These are phyloP conservation scores for Saturnispora besseyi DNA, from an alignment of 805 yeast genomes.

Conservation along the genomic window DNA sequence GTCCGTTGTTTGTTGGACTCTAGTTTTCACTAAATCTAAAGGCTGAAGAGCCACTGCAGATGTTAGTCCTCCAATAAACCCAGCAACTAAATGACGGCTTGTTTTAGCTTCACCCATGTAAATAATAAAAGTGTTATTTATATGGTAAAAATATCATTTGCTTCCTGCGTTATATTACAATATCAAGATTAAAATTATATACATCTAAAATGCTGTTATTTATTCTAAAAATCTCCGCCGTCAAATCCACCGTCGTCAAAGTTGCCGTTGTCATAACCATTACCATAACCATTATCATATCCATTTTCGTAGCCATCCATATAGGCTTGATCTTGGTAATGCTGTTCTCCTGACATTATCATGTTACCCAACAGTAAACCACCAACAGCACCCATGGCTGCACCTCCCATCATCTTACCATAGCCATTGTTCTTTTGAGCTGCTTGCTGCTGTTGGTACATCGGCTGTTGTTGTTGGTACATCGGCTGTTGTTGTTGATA, in stretches of 20 bases:
- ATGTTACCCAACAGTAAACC: constrained; percentile 21
- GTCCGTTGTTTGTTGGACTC: constrained; percentile 57
- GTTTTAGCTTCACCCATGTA: constrained; percentile 15
- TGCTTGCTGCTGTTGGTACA: constrained; percentile 9
- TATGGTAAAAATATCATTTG: background rate
- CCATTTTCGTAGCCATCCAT: background rate
- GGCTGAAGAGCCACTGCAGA: constrained; percentile 82
- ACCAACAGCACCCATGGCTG: constrained; percentile 28
- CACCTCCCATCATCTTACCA: constrained; percentile 26
- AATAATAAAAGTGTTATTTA: background rate
- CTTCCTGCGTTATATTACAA: background rate
- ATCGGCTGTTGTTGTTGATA: constrained; percentile 9
- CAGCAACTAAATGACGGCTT: constrained; percentile 59
- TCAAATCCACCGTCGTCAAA: constrained; percentile 18
- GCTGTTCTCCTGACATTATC: constrained; percentile 5
- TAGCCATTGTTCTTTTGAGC: constrained; percentile 11
- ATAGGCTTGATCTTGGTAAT: constrained; percentile 3
- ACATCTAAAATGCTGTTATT: background rate
- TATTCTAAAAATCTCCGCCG: constrained; percentile 6
- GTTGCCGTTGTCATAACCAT: constrained; percentile 11
- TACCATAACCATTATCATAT: background rate
- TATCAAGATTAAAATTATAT: background rate
- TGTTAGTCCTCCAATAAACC: constrained; percentile 76
- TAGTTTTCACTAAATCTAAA: constrained; percentile 76
- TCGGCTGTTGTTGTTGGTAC: constrained; percentile 10